A percentile compares a stretch with the other conserved stretches of the same genome.
Conservation (phyloP, 2,329 filamentous ascomycete genomes). For the Fusarium cyanostomum region DNA sequence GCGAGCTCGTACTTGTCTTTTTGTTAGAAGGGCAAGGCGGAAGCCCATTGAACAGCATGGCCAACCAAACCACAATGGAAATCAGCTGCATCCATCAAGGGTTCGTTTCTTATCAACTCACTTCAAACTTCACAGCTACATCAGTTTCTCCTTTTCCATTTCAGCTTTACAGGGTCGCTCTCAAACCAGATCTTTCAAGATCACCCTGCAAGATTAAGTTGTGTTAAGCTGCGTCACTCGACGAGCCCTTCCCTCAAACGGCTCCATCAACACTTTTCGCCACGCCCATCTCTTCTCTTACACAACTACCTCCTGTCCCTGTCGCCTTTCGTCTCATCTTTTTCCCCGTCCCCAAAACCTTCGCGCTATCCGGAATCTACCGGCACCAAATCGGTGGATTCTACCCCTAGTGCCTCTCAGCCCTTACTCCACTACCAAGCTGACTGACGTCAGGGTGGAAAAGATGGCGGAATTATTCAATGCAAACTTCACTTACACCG, state of each 20-base stretch:
- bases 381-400: conserved; percentile 23
- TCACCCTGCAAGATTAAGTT: conserved; percentile 11
- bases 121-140: background rate
- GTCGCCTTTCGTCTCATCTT: conserved; percentile 34
- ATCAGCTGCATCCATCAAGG: background rate
- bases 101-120: too few species aligned
- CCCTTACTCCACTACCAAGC: conserved; percentile 3
- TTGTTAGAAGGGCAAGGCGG: background rate
- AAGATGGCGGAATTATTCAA: conserved; percentile 7
- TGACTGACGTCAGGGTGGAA: conserved; percentile 12
- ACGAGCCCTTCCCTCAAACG: background rate
- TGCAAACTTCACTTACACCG: conserved; percentile 22
- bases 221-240: conserved; percentile 2
- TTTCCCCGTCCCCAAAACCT: conserved; percentile 8
- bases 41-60: background rate
- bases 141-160: conserved; percentile 1
- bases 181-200: background rate
- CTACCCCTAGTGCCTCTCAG: background rate
- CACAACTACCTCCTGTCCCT: conserved; percentile 20
- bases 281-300: conserved; percentile 22
- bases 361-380: conserved; percentile 17
- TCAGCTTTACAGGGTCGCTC: background rate
- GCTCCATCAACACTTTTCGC: conserved; percentile 4
- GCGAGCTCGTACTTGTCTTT: too few species aligned
- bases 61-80: background rate